Percentiles rank a stretch among this genome's conserved stretches.
Evolutionary conservation across 106 monocot genomes (phyloP).

Genomic region (Dendrobium chrysotoxum): DNA sequence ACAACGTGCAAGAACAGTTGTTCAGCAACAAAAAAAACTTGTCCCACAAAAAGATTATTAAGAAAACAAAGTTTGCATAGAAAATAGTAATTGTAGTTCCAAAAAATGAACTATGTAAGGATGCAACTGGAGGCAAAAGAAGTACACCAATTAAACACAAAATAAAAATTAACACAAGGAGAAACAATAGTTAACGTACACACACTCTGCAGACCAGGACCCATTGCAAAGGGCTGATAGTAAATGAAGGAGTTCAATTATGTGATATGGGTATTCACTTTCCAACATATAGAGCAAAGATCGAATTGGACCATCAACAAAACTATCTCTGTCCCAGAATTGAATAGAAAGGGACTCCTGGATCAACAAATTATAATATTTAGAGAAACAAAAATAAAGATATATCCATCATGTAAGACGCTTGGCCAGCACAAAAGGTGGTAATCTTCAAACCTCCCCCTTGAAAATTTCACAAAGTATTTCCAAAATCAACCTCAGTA

Average conservation of each 20-base stretch:
- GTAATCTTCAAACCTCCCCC: conserved; percentile 55
- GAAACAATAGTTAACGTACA: conserved; percentile 49
- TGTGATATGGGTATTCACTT: conserved; percentile 78
- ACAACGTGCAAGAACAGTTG: not conserved
- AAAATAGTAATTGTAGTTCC: not conserved
- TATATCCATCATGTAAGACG: not conserved
- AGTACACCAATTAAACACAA: not conserved
- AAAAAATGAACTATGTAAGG: not conserved
- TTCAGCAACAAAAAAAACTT: no score
- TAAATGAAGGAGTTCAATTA: conserved; percentile 44
- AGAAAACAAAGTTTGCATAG: not conserved
- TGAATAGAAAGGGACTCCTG: conserved; percentile 89
- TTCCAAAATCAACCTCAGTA: conserved; percentile 46
- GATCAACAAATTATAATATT: conserved; percentile 11
- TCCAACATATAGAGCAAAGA: conserved; percentile 74
- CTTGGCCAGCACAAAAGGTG: not conserved
- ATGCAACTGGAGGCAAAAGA: not conserved
- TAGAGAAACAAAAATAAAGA: not conserved
- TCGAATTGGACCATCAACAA: conserved; percentile 88
- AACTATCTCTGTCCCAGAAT: conserved; percentile 94
- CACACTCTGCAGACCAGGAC: conserved; percentile 85
- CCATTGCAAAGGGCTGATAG: conserved; percentile 87
- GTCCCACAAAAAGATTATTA: not conserved
- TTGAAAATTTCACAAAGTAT: conserved; percentile 64
- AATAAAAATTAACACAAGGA: not conserved